Evolutionary conservation across 768 basidiomycete species (phyloP).

Genomic region (Lentinula edodes): DNA sequence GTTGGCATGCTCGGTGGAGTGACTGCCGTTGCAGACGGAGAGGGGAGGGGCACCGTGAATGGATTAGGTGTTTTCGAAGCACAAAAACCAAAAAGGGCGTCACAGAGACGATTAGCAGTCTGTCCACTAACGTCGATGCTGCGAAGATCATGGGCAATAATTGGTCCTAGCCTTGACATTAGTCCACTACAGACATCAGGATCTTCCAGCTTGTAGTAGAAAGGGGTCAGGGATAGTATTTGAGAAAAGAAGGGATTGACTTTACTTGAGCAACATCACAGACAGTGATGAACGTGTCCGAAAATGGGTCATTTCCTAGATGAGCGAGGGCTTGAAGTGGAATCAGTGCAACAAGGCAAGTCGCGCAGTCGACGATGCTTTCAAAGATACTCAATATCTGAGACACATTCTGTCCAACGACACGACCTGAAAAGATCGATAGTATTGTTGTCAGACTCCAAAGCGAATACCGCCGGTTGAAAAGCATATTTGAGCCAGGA

Average conservation of each 20-base stretch:
- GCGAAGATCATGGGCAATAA: conserved; percentile 32
- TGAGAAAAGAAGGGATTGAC: background rate
- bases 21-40: conserved; percentile 6
- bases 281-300: conserved; percentile 18
- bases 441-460: background rate
- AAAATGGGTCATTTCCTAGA: conserved; percentile 25
- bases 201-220: conserved; percentile 22
- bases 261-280: conserved; percentile 19
- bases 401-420: background rate
- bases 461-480: background rate
- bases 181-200: conserved; percentile 33
- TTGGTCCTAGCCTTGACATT: conserved; percentile 27
- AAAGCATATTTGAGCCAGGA: background rate
- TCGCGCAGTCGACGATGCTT: conserved; percentile 20
- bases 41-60: conserved; percentile 23
- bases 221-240: background rate
- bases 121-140: conserved; percentile 24
- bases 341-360: conserved; percentile 23
- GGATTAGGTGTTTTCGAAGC: conserved; percentile 18
- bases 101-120: conserved; percentile 30
- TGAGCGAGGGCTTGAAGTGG: conserved; percentile 24
- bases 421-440: background rate
- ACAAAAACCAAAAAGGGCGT: conserved; percentile 32
- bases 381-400: conserved; percentile 17
- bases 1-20: conserved; percentile 12